Base-by-base conservation (phyloP, 805 yeast species). In the Candida sonorensis region DNA sequence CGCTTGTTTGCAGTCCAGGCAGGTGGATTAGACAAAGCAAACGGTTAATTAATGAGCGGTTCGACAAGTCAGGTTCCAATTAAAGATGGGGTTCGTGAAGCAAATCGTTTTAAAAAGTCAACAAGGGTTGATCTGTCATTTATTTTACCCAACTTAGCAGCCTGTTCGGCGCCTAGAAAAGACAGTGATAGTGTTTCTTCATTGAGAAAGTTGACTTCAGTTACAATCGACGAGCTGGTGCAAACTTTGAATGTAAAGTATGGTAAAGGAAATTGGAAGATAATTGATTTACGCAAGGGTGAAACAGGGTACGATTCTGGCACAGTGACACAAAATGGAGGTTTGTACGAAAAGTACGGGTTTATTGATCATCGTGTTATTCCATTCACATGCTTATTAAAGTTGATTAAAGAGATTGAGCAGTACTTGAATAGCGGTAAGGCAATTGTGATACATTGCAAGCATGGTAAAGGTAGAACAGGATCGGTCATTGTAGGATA, bases 401-500 rank as follows among this genome's bases (percentile, higher is more conserved):
- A 49, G 2, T 50, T 69, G 4, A 61, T 76, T 0, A 49, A 53
- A 11, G 67, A 65, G 1, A 69, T 87, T 7, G 55, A 64, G 26
- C 41, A 39, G 0, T 79, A 57, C 40, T 27, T 40, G 1, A 42
- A 53, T 14, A 44, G 57, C 1, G 36, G 55, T 0, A 66, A 69
- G 14, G 49, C 41, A 5, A 76, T 81, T 3, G 87, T 83, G 0
- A 54, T 90, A 7, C 97, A 90, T 51, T 90, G 97, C 52, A 77
- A 81, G 48, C 83, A 84, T 42, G 97, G 97, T 0, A 87, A 86
- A 55, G 97, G 97, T 1, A 62, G 97, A 17, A 79, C 95, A 0
- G 97, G 97, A 0, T 68, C 87, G 2, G 57, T 85, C 2, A 71
- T 72, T 6, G 74, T 83, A 38, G 84, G 87, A 0, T 81, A 75